Evolutionary conservation across 163 green algal genomes (phyloP).

Genomic region (Volvox carteri): DNA sequence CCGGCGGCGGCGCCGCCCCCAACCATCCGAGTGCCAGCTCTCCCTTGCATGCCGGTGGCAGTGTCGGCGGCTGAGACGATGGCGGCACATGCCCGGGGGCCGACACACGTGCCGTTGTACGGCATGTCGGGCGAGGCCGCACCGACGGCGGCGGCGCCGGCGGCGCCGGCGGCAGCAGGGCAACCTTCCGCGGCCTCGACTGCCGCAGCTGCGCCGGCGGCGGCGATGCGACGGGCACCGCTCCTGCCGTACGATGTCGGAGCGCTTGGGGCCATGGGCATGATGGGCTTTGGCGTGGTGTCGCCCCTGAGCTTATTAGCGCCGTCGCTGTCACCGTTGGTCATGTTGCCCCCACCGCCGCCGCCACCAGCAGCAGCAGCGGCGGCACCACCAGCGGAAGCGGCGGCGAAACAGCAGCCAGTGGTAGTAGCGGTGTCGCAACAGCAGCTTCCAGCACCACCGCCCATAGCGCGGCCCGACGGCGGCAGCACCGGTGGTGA

Average conservation of each 20-base stretch:
- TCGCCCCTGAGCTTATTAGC: neutral
- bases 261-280: neutral
- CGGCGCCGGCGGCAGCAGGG: neutral
- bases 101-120: neutral
- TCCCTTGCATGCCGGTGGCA: neutral
- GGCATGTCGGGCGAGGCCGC: neutral
- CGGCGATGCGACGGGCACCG: neutral
- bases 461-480: neutral
- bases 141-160: neutral
- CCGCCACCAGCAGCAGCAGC: neutral
- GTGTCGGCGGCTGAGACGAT: neutral
- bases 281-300: slow-evolving; percentile 6
- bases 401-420: neutral
- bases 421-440: neutral
- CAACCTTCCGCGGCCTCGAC: neutral
- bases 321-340: neutral
- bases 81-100: neutral
- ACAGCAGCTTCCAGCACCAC: neutral
- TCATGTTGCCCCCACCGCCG: neutral
- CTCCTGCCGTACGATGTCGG: slow-evolving; percentile 4
- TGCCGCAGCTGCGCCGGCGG: neutral
- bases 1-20: neutral
- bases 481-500: neutral
- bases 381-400: neutral
- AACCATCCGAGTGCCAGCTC: neutral